A percentile compares a stretch with the other conserved stretches of the same genome.
These are phyloP conservation scores for Inosperma sp. DNA, from an alignment of 768 basidiomycete genomes.

Conservation along the genomic window DNA sequence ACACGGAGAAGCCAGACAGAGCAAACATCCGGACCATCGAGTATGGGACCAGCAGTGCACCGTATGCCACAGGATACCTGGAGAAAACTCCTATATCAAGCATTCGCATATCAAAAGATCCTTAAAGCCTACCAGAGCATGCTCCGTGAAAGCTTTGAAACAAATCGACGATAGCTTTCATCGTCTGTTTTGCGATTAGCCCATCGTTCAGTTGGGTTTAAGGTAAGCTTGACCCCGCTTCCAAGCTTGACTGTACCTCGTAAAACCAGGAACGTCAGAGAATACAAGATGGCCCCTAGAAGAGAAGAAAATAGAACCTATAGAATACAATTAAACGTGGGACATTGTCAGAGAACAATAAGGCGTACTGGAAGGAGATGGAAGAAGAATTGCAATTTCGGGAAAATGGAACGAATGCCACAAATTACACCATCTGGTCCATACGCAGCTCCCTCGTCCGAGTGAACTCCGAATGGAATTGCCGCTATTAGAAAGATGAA, in stretches of 20 bases:
- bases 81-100: not conserved
- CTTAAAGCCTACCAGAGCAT: constrained; percentile 59
- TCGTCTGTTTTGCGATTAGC: constrained; percentile 28
- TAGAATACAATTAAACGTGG: no score
- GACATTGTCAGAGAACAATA: not conserved
- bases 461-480: constrained; percentile 32
- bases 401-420: constrained; percentile 41
- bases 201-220: constrained; percentile 46
- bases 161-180: constrained; percentile 56
- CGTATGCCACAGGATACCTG: constrained; percentile 44
- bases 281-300: constrained; percentile 52
- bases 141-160: constrained; percentile 55
- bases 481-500: constrained; percentile 26
- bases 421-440: constrained; percentile 51
- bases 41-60: constrained; percentile 55
- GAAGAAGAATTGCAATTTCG: constrained; percentile 44
- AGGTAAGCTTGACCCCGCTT: constrained; percentile 46
- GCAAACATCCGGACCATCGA: constrained; percentile 46
- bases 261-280: constrained; percentile 57
- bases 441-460: constrained; percentile 38
- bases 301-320: constrained; percentile 58
- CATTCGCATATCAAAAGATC: not conserved
- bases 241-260: constrained; percentile 51
- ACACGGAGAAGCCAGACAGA: constrained; percentile 45
- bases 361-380: constrained; percentile 58